These are phyloP conservation scores for Microthyrium microscopicum DNA, from an alignment of 2,329 filamentous ascomycete species.

Conservation along the genomic window DNA sequence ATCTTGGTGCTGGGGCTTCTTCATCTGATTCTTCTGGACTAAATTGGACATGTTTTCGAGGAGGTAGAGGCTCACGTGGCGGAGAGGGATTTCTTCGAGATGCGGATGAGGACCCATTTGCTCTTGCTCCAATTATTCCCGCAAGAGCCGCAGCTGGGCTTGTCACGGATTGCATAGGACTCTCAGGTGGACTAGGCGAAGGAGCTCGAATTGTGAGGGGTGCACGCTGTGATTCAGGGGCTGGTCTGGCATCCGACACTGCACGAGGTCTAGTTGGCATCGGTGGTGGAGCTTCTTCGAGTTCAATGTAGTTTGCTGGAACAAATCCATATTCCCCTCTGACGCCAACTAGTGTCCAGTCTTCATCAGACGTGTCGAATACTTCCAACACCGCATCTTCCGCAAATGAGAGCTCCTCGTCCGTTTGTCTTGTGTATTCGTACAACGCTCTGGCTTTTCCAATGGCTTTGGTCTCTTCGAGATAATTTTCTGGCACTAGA, in stretches of 20 bases:
- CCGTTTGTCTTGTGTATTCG: constrained; percentile 92
- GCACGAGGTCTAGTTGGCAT: constrained; percentile 11
- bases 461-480: constrained; percentile 61
- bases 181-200: constrained; percentile 26
- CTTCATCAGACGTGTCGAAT: constrained; percentile 79
- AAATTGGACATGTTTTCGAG: constrained; percentile 36
- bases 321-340: constrained; percentile 85
- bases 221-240: constrained; percentile 22
- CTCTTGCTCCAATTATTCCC: constrained; percentile 31
- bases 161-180: constrained; percentile 26
- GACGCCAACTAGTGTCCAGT: constrained; percentile 86
- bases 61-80: constrained; percentile 33
- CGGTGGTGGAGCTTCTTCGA: constrained; percentile 29
- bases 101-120: constrained; percentile 14
- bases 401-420: constrained; percentile 90
- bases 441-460: constrained; percentile 80
- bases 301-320: constrained; percentile 88
- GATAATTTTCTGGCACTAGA: constrained; percentile 84
- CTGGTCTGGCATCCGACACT: constrained; percentile 20
- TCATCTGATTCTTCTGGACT: constrained; percentile 54
- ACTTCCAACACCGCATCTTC: constrained; percentile 74
- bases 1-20: constrained; percentile 39
- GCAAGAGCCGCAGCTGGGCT: constrained; percentile 45
- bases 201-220: constrained; percentile 20
- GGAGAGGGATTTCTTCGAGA: constrained; percentile 24